Base-by-base conservation (phyloP, 176 grass and related monocot species). In the Ensete glaucum region DNA sequence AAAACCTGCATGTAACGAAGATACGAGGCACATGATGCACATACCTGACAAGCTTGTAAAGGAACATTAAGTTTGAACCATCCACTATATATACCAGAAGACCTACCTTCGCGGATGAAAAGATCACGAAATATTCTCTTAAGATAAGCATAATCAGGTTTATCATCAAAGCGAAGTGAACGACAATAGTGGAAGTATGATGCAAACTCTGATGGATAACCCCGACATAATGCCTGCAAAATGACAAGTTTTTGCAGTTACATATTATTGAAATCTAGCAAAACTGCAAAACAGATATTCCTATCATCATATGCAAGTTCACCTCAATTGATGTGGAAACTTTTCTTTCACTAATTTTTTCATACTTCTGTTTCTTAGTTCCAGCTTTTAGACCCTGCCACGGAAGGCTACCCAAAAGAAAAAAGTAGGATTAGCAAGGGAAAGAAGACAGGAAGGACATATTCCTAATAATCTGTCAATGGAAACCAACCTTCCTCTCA, bases 301-400 rank as follows among this genome's bases (percentile, higher is more conserved):
- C 16, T 21, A 9, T 20, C 9, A 17, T 52, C 1, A 19, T 51
- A 52, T 71, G 34, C 64, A 20, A 11, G 49, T 52, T 71, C 51
- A 71, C 69, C 69, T 71, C 69, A 71, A 71, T 71, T 52, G 69
- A 71, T 52, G 69, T 71, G 48, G 69, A 71, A 71, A 71, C 48
- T 71, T 71, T 71, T 21, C 50, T 71, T 71, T 71, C 69, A 52
- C 69, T 71, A 52, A 71, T 71, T 20, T 52, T 71, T 71, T 71
- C 69, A 71, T 71, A 71, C 49, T 71, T 71, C 15, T 71, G 69
- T 52, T 71, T 71, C 19, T 71, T 71, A 50, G 25, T 71, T 51
- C 69, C 69, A 11, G 69, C 69, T 20, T 71, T 71, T 71, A 71
- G 49, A 71, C 69, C 69, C 50, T 71, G 69, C 69, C 69, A 71